Conservation (phyloP, 176 grass and related monocot species). For the Tillandsia fasciculata region DNA sequence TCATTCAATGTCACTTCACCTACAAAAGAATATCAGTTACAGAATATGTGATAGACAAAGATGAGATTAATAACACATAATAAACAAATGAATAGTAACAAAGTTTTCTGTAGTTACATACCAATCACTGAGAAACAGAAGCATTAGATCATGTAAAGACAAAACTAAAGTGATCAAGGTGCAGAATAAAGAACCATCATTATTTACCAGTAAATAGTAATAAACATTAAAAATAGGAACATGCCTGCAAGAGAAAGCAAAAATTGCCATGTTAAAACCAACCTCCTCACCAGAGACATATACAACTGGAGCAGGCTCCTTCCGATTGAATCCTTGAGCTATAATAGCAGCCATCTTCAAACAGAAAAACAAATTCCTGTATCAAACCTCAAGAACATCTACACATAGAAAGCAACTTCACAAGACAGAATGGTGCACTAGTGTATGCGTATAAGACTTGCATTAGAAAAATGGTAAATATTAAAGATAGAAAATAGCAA, state of each 20-base stretch:
- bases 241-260: not conserved
- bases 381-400: conserved; percentile 25
- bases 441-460: conserved; percentile 5
- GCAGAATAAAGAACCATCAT: not conserved
- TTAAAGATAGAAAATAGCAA: conserved; percentile 12
- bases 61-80: not conserved
- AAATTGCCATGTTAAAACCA: conserved; percentile 28
- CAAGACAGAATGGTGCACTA: not conserved
- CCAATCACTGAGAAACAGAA: too few species aligned
- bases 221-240: not conserved
- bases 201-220: not conserved
- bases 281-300: conserved; percentile 98
- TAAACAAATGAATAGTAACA: not conserved
- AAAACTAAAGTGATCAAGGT: not conserved
- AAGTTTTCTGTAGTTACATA: not conserved
- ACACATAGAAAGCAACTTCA: conserved; percentile 14
- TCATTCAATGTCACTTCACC: not conserved
- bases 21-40: not conserved
- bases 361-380: conserved; percentile 19
- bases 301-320: conserved; percentile 48
- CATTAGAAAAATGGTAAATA: conserved; percentile 3
- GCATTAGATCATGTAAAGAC: too few species aligned
- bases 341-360: conserved; percentile 68
- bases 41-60: not conserved
- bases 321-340: conserved; percentile 29